phyloP scores from a whole-genome alignment of 2,329 filamentous ascomycete genomes.

The Cordyceps tenuipes region DNA sequence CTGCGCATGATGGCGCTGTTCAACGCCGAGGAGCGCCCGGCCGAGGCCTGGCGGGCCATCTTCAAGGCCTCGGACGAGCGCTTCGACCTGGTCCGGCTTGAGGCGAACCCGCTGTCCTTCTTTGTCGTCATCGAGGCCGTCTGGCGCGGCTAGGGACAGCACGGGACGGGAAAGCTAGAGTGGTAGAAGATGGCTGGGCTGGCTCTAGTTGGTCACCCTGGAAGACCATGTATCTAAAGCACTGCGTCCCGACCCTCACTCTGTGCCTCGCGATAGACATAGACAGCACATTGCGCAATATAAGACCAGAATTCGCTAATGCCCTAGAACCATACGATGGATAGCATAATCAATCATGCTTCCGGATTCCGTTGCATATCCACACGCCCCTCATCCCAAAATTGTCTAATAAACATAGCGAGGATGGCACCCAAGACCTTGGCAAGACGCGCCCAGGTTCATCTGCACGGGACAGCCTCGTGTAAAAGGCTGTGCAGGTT shows the following conservation, averaged over 20 bases:
- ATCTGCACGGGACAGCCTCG: neutral
- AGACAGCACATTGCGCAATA: neutral
- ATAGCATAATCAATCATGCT: neutral
- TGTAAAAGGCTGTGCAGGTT: neutral
- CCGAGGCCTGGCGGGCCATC: conserved; percentile 36
- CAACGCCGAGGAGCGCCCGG: conserved; percentile 38
- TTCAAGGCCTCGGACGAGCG: conserved; percentile 37
- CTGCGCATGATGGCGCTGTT: conserved; percentile 42
- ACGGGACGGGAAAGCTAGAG: neutral
- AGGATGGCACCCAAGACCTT: neutral
- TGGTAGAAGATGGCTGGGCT: neutral
- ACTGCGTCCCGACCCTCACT: neutral
- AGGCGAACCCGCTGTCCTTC: conserved; percentile 28
- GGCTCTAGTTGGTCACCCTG: neutral
- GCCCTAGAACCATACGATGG: neutral
- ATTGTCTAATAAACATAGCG: neutral
- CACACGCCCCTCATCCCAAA: neutral
- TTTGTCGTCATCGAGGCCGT: conserved; percentile 30
- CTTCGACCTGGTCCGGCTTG: conserved; percentile 31
- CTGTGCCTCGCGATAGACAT: neutral
- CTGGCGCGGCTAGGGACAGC: conserved; percentile 21
- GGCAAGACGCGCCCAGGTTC: neutral
- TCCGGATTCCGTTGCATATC: neutral
- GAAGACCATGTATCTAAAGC: neutral
- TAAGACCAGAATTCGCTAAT: neutral